Evolutionary conservation across 2,329 filamentous ascomycete species (phyloP).

Genomic region (Biscogniauxia sp.): DNA sequence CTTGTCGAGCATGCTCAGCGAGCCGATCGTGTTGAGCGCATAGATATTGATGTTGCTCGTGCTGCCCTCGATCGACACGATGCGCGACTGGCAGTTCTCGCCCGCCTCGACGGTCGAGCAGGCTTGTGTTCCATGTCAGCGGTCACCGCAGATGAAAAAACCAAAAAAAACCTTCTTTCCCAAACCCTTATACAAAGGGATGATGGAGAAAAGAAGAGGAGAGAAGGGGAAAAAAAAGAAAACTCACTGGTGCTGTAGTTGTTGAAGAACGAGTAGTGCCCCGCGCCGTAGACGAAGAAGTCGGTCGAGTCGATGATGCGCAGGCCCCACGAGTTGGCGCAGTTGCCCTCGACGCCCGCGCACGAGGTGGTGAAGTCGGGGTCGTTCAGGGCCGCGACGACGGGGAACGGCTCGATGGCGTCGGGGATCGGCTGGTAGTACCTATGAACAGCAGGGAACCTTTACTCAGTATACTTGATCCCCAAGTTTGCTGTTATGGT

Average conservation of each 20-base stretch:
- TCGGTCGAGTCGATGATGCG: slow-evolving; percentile 52
- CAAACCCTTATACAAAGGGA: neutral
- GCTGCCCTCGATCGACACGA: slow-evolving; percentile 38
- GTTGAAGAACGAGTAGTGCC: slow-evolving; percentile 60
- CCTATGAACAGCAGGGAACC: neutral
- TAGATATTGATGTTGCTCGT: slow-evolving; percentile 39
- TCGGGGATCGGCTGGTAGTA: slow-evolving; percentile 61
- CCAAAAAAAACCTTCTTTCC: too few relatives aligned
- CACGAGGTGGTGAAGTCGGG: slow-evolving; percentile 48
- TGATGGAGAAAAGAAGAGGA: neutral
- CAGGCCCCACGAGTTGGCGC: slow-evolving; percentile 56
- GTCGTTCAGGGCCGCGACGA: slow-evolving; percentile 39
- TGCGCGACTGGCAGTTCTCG: slow-evolving; percentile 40
- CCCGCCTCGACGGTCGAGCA: slow-evolving; percentile 37
- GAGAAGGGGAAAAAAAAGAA: neutral
- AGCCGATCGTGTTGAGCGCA: slow-evolving; percentile 47
- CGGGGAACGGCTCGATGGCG: slow-evolving; percentile 50
- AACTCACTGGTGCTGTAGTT: slow-evolving; percentile 48
- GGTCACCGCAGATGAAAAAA: too few relatives aligned
- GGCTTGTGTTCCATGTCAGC: too few relatives aligned
- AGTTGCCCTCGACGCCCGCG: slow-evolving; percentile 35
- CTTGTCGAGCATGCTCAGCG: slow-evolving; percentile 37
- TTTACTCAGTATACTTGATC: too few relatives aligned
- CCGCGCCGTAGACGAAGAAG: slow-evolving; percentile 56
- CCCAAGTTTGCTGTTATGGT: too few relatives aligned